phyloP scores from a whole-genome alignment of 2,329 filamentous ascomycete species.

The Fusarium brevicatenulatum region DNA sequence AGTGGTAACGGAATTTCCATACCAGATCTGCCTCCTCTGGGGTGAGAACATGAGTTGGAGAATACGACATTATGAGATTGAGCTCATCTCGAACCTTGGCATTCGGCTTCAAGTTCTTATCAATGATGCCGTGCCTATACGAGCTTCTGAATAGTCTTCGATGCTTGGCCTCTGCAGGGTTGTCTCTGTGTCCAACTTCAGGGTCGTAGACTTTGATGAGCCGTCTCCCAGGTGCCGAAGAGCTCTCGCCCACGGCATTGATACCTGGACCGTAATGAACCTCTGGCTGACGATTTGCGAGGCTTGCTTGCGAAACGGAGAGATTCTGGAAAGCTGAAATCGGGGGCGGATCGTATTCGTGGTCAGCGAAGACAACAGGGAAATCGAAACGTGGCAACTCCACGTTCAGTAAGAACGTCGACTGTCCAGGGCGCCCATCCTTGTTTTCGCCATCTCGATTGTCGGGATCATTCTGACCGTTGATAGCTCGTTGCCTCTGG shows the following conservation, averaged over 20 bases:
- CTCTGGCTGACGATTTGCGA: slow-evolving; percentile 83
- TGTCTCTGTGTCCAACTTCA: slow-evolving; percentile 87
- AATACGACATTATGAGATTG: slow-evolving; percentile 90
- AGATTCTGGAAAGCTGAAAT: slow-evolving; percentile 77
- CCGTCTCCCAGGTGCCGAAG: slow-evolving; percentile 62
- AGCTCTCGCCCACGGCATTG: slow-evolving; percentile 69
- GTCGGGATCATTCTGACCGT: slow-evolving; percentile 49
- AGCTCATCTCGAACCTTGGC: slow-evolving; percentile 94
- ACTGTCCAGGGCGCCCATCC: slow-evolving; percentile 60
- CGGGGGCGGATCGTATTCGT: slow-evolving; percentile 88
- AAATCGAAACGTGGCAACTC: slow-evolving; percentile 97
- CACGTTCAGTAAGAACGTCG: slow-evolving; percentile 83
- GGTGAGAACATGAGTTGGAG: slow-evolving; percentile 87
- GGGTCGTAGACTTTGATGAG: slow-evolving; percentile 92
- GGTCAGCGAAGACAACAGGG: slow-evolving; percentile 92
- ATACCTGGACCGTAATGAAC: slow-evolving; percentile 93
- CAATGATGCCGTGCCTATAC: slow-evolving; percentile 88
- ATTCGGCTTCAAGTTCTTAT: slow-evolving; percentile 95
- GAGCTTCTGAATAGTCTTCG: slow-evolving; percentile 90
- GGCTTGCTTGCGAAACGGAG: slow-evolving; percentile 68
- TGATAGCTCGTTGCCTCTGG: slow-evolving; percentile 58
- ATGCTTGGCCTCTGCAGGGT: slow-evolving; percentile 96
- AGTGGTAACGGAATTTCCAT: slow-evolving; percentile 96
- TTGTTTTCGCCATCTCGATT: slow-evolving; percentile 47
- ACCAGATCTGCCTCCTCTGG: slow-evolving; percentile 95